Base-by-base conservation (phyloP, 2,329 filamentous ascomycete species). In the Westerdykella aurantiaca region DNA sequence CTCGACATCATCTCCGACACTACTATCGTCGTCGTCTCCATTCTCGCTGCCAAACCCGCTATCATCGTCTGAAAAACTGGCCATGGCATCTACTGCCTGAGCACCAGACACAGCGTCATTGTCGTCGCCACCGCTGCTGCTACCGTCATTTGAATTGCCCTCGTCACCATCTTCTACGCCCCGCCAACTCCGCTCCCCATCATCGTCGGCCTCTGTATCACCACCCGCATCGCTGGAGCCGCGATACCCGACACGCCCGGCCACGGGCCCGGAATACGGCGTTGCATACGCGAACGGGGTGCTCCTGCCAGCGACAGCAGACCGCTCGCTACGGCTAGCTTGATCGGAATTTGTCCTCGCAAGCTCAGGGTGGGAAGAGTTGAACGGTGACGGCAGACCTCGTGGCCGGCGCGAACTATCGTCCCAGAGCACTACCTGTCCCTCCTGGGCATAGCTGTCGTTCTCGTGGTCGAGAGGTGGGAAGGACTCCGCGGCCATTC, bases 221-320 rank as follows among this genome's bases (percentile, higher is more conserved):
- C 62, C 63, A 22, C 49, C 57, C 14, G 39, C 29, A 22, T 60
- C 51, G 16, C 53, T 55, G 39, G 53, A 59, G 10, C 50, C 55
- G 16, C 46, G 47, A 40, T 56, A 62, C 1, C 37, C 54, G 16
- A 48, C 45, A 2, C 59, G 61, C 13, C 61, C 63, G n/a, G 64
- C 40, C 31, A 67, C 56, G 1, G 57, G 57, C 0, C 64, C 63
- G 56, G 84, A 88, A 58, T 83, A 75, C 0, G 86, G 86, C 0
- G 86, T 90, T 2, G 84, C 83, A 56, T 89, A 89, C n/a, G 81
- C 82, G 51, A 81, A 81, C 2, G 74, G 74, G 0, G 83, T 84
- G 0, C 77, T 45, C 57, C 65, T 53, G 45, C 57, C 55, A 6
- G 33, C 33, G 62, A 57, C 43, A 23, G 54, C 43, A 34, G 57